Conservation (phyloP, 139 green algal genomes). For the Coccomyxa sp. region DNA sequence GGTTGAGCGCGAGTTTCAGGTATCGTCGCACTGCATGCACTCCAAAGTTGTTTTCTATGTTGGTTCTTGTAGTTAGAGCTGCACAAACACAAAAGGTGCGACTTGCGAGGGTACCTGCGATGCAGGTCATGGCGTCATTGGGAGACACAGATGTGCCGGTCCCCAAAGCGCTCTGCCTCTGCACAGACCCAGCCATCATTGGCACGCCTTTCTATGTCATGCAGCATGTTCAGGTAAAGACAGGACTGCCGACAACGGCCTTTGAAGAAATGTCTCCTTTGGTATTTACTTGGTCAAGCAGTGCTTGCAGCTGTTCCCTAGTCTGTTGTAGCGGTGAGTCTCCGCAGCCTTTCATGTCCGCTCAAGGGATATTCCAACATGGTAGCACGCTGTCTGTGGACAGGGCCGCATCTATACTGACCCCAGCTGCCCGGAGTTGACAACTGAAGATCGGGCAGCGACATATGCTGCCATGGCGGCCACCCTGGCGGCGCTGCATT, state of each 20-base stretch:
- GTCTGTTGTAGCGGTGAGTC: too few relatives aligned
- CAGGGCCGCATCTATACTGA: slow-evolving; percentile 73
- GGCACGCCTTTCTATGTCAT: slow-evolving; percentile 97
- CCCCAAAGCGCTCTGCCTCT: slow-evolving; percentile 69
- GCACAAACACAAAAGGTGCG: too few relatives aligned
- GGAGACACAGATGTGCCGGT: slow-evolving; percentile 67
- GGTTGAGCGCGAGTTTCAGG: slow-evolving; percentile 81
- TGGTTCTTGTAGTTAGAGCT: too few relatives aligned
- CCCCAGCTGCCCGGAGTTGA: slow-evolving; percentile 59
- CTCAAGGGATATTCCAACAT: too few relatives aligned
- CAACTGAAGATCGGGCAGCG: slow-evolving; percentile 20
- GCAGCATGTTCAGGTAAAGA: slow-evolving; percentile 51
- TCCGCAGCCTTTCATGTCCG: too few relatives aligned
- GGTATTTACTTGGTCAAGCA: too few relatives aligned
- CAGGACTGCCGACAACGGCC: not conserved
- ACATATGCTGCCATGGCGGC: slow-evolving; percentile 54
- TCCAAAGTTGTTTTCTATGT: not conserved
- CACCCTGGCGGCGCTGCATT: slow-evolving; percentile 82
- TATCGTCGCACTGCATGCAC: not conserved
- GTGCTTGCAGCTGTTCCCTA: too few relatives aligned
- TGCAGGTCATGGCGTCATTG: slow-evolving; percentile 59
- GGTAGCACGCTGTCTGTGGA: too few relatives aligned
- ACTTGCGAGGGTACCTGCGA: too few relatives aligned
- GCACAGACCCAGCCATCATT: slow-evolving; percentile 68
- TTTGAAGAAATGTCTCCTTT: too few relatives aligned